phyloP scores from a whole-genome alignment of 768 basidiomycete species.

The Crucibulum laeve region DNA sequence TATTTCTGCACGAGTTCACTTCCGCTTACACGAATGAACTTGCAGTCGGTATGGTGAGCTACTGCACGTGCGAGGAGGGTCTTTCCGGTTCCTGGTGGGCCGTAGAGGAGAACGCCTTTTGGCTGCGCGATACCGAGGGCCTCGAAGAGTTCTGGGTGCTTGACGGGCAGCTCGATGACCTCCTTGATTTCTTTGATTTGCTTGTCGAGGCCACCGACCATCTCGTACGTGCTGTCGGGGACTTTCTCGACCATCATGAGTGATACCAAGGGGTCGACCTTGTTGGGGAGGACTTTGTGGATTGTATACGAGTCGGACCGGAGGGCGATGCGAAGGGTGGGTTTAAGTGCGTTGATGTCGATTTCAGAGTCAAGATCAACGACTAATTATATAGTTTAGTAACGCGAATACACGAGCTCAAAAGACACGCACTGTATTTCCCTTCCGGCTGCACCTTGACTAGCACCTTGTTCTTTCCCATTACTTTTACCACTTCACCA shows the following conservation, averaged over 20 bases:
- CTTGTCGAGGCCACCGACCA: constrained; percentile 98
- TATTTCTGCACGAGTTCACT: constrained; percentile 97
- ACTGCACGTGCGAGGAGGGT: constrained; percentile 93
- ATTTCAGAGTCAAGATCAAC: constrained; percentile 92
- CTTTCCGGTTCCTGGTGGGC: constrained; percentile 96
- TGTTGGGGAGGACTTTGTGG: constrained; percentile 95
- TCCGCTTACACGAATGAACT: constrained; percentile 94
- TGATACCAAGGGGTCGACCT: constrained; percentile 96
- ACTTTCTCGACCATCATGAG: constrained; percentile 99
- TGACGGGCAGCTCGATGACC: constrained; percentile 96
- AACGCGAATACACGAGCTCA: neutral
- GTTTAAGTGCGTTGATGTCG: constrained; percentile 72
- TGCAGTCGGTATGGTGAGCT: constrained; percentile 96
- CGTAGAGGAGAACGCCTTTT: constrained; percentile 93
- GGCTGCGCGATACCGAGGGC: constrained; percentile 95
- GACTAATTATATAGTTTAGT: constrained; percentile 41
- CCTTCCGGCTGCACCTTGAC: constrained; percentile 99
- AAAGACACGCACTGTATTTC: constrained; percentile 81
- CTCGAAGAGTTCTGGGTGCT: constrained; percentile 96
- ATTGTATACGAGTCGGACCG: constrained; percentile 95
- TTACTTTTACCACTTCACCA: constrained; percentile 95
- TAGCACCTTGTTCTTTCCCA: constrained; percentile 98
- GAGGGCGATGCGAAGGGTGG: constrained; percentile 89
- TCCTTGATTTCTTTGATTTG: constrained; percentile 98
- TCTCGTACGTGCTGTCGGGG: constrained; percentile 98